phyloP scores from a whole-genome alignment of 2,329 filamentous ascomycete genomes.

The Botrytis aclada region DNA sequence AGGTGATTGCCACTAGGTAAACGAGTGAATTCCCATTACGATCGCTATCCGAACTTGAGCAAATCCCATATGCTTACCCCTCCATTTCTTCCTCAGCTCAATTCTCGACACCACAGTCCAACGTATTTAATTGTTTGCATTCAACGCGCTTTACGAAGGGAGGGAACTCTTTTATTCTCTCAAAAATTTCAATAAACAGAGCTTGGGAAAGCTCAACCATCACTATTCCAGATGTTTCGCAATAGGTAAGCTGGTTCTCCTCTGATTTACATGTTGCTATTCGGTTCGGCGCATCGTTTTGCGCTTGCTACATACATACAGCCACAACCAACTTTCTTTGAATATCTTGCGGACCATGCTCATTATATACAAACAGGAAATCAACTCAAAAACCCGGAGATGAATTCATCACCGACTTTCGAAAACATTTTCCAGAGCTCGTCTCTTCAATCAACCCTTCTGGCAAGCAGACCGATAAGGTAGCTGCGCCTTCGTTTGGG shows the following conservation, averaged over 20 bases:
- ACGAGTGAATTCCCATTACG: conserved; percentile 22
- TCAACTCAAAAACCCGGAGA: conserved; percentile 78
- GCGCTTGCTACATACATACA: neutral
- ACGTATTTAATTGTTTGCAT: neutral
- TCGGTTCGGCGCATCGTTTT: neutral
- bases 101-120: neutral
- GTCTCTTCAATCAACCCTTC: conserved; percentile 49
- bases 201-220: conserved; percentile 25
- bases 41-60: conserved; percentile 25
- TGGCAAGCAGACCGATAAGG: conserved; percentile 37
- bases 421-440: conserved; percentile 76
- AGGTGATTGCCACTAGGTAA: neutral
- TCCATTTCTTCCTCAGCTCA: conserved; percentile 13
- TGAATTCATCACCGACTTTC: conserved; percentile 80
- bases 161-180: neutral
- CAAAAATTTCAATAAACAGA: conserved; percentile 21
- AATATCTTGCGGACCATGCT: neutral
- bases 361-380: conserved; percentile 46
- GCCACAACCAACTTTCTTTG: neutral
- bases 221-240: conserved; percentile 38
- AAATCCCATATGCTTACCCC: conserved; percentile 16
- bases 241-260: conserved; percentile 36
- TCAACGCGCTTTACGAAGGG: neutral
- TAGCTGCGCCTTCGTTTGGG: conserved; percentile 27
- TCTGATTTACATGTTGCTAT: neutral